A percentile compares a stretch with the other conserved stretches of the same genome.
These are phyloP conservation scores for Hamamelis virginiana DNA, from an alignment of 164 flowering plant genomes.

Conservation along the genomic window DNA sequence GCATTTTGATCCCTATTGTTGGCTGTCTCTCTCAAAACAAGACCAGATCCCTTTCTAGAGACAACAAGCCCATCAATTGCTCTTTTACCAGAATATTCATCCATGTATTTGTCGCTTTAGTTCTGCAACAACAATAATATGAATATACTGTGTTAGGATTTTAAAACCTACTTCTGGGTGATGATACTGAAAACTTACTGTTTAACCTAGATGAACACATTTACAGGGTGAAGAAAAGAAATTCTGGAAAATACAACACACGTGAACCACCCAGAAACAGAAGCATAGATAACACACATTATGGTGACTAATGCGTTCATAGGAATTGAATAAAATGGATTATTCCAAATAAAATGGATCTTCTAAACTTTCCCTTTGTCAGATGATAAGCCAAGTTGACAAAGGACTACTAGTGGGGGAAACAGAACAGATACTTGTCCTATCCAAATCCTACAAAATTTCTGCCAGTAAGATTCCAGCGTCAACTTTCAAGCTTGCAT, in stretches of 20 bases:
- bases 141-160: neutral
- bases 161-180: neutral
- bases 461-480: neutral
- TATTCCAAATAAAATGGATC: no score
- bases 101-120: conserved; percentile 34
- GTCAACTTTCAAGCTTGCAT: neutral
- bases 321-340: no score
- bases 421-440: no score
- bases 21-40: conserved; percentile 40
- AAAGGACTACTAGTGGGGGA: no score
- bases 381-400: no score
- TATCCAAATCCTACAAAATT: neutral
- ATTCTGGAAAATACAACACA: neutral
- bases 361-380: no score
- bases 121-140: conserved; percentile 14
- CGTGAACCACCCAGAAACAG: neutral
- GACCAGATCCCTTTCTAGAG: conserved; percentile 41
- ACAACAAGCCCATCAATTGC: conserved; percentile 32
- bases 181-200: neutral
- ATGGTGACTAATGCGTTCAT: no score
- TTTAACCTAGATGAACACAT: neutral
- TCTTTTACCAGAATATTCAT: conserved; percentile 52
- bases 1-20: conserved; percentile 32
- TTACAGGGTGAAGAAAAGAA: neutral
- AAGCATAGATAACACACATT: no score